Base-by-base conservation (phyloP, 2,329 filamentous ascomycete genomes). In the Bisporella sp. region DNA sequence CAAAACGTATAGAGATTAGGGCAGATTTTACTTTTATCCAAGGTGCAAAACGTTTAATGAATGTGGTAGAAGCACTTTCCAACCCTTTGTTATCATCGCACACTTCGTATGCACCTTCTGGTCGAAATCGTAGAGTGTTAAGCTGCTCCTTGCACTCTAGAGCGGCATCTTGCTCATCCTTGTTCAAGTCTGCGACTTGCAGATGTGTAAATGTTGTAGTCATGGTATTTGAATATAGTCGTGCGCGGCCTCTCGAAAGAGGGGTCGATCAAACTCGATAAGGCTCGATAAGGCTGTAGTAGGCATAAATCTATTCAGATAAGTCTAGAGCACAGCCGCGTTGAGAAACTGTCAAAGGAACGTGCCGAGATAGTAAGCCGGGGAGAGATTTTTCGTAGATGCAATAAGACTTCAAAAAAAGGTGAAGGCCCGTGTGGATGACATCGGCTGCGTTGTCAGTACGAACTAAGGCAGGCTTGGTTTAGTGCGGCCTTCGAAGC, bases 31-130 rank as follows among this genome's bases (percentile, higher is more conserved):
- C 43, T 31, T 45, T 45, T n/a, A 5, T 4, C 43, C 43, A 45
- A 32, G 43, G 43, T 31, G 43, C 43, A 30, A 45, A 45, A 30
- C 12, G 4, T 30, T 8, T 11, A 45, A 45, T 45, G 43, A 45
- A 45, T 45, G 21, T 45, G 21, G 2, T 30, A 30, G 43, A 45
- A 45, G 43, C 43, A 12, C 9, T 45, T 32, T 45, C 43, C 32
- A 45, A 5, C 30, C 43, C 43, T 45, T 45, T 45, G 9, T 21
- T 45, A 30, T 45, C 43, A 21, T 45, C 43, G 43, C 43, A 45
- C 9, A 45, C 43, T 45, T 45, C 43, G 28, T 45, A 45, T 11
- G 29, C 43, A 28, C 31, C 43, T 45, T 31, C 4, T 31, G 43
- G 9, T 30, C 28, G 11, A 30, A 45, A 45, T 31, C 28, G 29